phyloP scores from a whole-genome alignment of 2,329 filamentous ascomycete species.

The Epicoccum nigrum region DNA sequence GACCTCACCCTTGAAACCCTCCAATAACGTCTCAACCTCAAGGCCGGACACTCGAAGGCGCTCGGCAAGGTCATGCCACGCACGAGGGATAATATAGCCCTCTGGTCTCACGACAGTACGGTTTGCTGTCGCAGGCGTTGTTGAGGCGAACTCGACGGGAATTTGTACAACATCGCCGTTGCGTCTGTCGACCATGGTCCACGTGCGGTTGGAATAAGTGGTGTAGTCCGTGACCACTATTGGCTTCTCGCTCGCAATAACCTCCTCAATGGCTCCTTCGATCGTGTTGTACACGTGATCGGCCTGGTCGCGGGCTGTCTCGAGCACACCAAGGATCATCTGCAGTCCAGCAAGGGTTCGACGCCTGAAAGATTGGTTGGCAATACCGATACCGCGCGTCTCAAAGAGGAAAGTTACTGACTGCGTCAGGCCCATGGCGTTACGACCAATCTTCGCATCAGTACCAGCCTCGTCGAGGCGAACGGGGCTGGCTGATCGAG shows the following conservation, averaged over 20 bases:
- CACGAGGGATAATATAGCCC: slow-evolving; percentile 46
- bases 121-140: slow-evolving; percentile 44
- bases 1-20: slow-evolving; percentile 38
- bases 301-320: slow-evolving; percentile 41
- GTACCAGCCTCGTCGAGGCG: slow-evolving; percentile 43
- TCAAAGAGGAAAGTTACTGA: slow-evolving; percentile 46
- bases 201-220: slow-evolving; percentile 36
- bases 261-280: slow-evolving; percentile 33
- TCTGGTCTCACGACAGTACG: slow-evolving; percentile 41
- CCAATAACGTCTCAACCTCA: slow-evolving; percentile 36
- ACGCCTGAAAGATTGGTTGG: slow-evolving; percentile 43
- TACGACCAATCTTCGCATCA: slow-evolving; percentile 47
- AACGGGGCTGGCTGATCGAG: slow-evolving; percentile 29
- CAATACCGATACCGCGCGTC: slow-evolving; percentile 45
- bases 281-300: slow-evolving; percentile 36
- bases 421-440: slow-evolving; percentile 47
- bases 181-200: slow-evolving; percentile 42
- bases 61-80: slow-evolving; percentile 44
- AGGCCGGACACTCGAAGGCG: slow-evolving; percentile 43
- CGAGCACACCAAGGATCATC: slow-evolving; percentile 43
- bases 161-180: slow-evolving; percentile 42
- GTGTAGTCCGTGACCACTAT: slow-evolving; percentile 44
- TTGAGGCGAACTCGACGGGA: slow-evolving; percentile 43
- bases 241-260: slow-evolving; percentile 31
- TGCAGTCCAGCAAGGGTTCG: slow-evolving; percentile 41